Base-by-base conservation (phyloP, 2,329 filamentous ascomycete species). In the Fusarium nodosum region DNA sequence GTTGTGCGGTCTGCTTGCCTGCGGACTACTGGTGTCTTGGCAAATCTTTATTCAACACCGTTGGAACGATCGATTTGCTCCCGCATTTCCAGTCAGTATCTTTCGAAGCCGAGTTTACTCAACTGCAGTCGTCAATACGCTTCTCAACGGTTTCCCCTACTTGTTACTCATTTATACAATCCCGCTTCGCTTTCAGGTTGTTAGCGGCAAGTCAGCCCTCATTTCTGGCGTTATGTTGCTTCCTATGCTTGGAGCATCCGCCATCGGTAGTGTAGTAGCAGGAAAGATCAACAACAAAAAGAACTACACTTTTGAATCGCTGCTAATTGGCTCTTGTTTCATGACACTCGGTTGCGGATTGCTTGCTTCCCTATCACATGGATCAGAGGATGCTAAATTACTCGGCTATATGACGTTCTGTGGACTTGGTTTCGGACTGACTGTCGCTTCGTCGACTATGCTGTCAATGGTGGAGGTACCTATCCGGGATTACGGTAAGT, bases 341-440 rank as follows among this genome's bases (percentile, higher is more conserved):
- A 81, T 86, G 78, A 64, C 80, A 0, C 39, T 87, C 4, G 85
- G 85, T 3, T 85, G 82, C 45, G 84, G 79, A 4, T 75, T 86
- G 4, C 74, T 87, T 60, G 82, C 77, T 24, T 86, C 81, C 2
- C 60, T 76, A 1, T 64, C 72, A 9, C 56, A 72, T 20, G 69
- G 64, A 1, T 44, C 74, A 4, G 72, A 86, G 11, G 80, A 85
- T 64, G 72, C 79, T 3, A 86, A 83, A 67, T 77, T 82, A 7
- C 74, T 87, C 2, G 85, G 85, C 0, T 86, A 84, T 60, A 71
- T 87, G 53, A 79, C 80, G 0, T 83, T 87, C 55, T 77, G 85
- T n/a, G 86, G 86, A 5, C 73, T 87, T 31, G 85, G 85, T 0
- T 86, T 86, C 63, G 85, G 86, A 0, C 69, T 87, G 36, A 81